Base-by-base conservation (phyloP, 2,329 filamentous ascomycete species). In the Dothideomycetes sp. region DNA sequence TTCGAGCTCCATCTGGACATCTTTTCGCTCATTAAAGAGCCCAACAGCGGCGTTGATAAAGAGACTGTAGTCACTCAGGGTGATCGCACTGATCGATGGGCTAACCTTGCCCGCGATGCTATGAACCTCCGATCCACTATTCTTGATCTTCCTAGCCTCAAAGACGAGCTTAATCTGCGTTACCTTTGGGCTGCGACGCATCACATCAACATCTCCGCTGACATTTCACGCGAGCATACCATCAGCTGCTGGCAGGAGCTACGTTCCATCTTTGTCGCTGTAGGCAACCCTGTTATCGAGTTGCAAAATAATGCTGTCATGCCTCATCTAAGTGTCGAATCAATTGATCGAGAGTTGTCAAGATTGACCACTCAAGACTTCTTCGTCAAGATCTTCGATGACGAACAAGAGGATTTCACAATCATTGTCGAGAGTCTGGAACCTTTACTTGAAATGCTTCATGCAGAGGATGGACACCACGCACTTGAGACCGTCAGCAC, bases 301-400 rank as follows among this genome's bases (percentile, higher is more conserved):
- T 66, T 96, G 11, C 67, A 81, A 3, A 96, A 98, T 58, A 96
- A 94, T 53, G 74, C 77, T 1, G 74, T 88, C 15, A 94, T 98
- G 79, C 77, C 86, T 0, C 84, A 91, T 46, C 74, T 98, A 36
- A 95, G 89, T 0, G 64, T 77, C 2, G 72, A 74, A n/a, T 84
- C 86, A 1, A 80, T 91, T 5, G 88, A 96, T 46, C 79, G 86
- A 40, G 89, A 98, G 56, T 81, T 95, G 18, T 89, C 85, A 10
- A 87, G 88, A 52, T 71, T 96, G 24, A 94, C 85, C 11, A 96
- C 89, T 0, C 91, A 94, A 75, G 89, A 95, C 54, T 96, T 96
- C 58, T 96, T 98, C 60, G 71, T 87, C 37, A 84, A 80, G 29
- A 75, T 98, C 1, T 96, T 96, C 56, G 82, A 84, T 44, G 79